Conservation (phyloP, 2,329 filamentous ascomycete species). For the Ambrosiella beaveri region DNA sequence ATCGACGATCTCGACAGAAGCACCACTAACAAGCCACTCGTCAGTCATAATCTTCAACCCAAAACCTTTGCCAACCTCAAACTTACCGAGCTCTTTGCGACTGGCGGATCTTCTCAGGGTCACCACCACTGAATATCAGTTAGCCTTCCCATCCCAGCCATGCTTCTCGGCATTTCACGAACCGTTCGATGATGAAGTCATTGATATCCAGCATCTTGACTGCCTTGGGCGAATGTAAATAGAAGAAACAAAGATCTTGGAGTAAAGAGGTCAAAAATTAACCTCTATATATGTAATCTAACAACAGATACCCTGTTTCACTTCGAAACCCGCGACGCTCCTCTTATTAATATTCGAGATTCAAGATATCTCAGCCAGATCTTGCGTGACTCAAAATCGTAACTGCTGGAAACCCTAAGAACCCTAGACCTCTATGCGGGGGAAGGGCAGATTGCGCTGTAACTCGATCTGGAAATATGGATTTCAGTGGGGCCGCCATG, state of each 20-base stretch:
- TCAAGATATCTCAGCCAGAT: not conserved
- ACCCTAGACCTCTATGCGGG: not conserved
- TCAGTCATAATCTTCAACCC: not conserved
- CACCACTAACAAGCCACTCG: slow-evolving; percentile 19
- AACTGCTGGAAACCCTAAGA: not conserved
- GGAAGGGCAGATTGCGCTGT: not conserved
- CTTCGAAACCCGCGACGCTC: not conserved
- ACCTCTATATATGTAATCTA: too few species aligned
- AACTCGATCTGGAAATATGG: not conserved
- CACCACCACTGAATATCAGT: slow-evolving; percentile 45
- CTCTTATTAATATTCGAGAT: not conserved
- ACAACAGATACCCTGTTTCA: not conserved
- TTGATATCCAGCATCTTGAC: slow-evolving; percentile 53
- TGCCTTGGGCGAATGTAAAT: not conserved
- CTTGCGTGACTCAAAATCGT: not conserved
- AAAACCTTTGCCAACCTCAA: not conserved
- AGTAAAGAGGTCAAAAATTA: not conserved
- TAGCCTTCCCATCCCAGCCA: not conserved
- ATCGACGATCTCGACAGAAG: slow-evolving; percentile 70
- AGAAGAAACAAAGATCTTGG: not conserved
- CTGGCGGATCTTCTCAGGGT: slow-evolving; percentile 82
- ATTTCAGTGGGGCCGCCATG: too few species aligned
- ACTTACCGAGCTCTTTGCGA: slow-evolving; percentile 63
- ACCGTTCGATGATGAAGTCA: slow-evolving; percentile 60
- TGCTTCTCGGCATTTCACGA: slow-evolving; percentile 4